These are phyloP conservation scores for Fusarium dlaminii DNA, from an alignment of 2,329 filamentous ascomycete genomes.

Conservation along the genomic window DNA sequence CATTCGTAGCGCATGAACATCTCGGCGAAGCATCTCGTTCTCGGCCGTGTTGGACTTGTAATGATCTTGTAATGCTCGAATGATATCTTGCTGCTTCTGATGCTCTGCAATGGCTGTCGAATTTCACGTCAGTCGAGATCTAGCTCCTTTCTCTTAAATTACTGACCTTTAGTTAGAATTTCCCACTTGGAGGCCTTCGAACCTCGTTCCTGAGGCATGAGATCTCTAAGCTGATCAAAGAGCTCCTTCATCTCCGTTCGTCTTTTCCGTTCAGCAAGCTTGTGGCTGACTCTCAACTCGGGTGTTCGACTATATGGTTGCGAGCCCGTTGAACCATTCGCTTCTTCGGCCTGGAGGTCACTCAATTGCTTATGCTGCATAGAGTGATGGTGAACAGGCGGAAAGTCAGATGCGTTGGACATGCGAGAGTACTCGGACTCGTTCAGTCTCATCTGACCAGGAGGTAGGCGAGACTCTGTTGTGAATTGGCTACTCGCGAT, in stretches of 20 bases:
- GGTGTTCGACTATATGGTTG: slow-evolving; percentile 86
- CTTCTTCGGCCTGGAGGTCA: slow-evolving; percentile 70
- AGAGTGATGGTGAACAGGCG: slow-evolving; percentile 75
- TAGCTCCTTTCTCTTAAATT: background rate
- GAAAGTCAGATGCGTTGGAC: slow-evolving; percentile 65
- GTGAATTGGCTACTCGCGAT: slow-evolving; percentile 84
- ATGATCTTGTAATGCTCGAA: slow-evolving; percentile 58
- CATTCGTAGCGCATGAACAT: slow-evolving; percentile 58
- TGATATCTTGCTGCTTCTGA: slow-evolving; percentile 61
- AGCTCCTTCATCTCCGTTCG: slow-evolving; percentile 89
- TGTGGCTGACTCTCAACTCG: slow-evolving; percentile 84
- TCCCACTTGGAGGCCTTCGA: slow-evolving; percentile 92
- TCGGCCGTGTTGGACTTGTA: slow-evolving; percentile 55
- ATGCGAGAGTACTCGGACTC: slow-evolving; percentile 65
- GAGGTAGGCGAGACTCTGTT: slow-evolving; percentile 75
- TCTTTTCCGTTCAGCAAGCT: slow-evolving; percentile 84
- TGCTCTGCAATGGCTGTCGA: slow-evolving; percentile 69
- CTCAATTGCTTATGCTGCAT: slow-evolving; percentile 79
- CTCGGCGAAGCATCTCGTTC: slow-evolving; percentile 59
- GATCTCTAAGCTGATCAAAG: slow-evolving; percentile 81
- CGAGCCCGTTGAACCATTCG: slow-evolving; percentile 59
- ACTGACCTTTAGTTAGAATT: slow-evolving; percentile 82
- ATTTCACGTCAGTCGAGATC: slow-evolving; percentile 16
- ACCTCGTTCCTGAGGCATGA: slow-evolving; percentile 82
- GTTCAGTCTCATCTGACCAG: slow-evolving; percentile 77